These are phyloP conservation scores for Lasiosphaeria ovina DNA, from an alignment of 495 filamentous ascomycete species.

Conservation along the genomic window DNA sequence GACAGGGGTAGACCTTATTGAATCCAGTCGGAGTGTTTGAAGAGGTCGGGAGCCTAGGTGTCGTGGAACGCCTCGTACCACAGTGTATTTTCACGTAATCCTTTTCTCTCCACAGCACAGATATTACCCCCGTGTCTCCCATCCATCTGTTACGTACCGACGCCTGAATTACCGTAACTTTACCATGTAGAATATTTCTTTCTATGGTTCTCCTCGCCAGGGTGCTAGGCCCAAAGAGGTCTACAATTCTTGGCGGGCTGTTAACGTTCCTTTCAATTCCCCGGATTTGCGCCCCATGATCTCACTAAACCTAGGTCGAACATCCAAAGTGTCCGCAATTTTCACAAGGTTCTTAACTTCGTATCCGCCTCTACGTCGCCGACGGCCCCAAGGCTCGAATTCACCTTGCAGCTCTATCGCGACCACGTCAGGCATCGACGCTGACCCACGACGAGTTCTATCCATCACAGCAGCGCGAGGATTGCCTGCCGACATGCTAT, in stretches of 20 bases:
- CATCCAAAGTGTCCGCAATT: too few species aligned
- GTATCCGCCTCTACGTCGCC: too few species aligned
- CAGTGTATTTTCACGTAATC: too few species aligned
- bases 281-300: constrained; percentile 7
- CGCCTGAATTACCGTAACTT: neutral
- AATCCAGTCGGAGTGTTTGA: too few species aligned
- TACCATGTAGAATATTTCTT: neutral
- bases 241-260: neutral
- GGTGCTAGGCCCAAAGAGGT: neutral
- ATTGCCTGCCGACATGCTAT: constrained; percentile 3
- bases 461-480: neutral
- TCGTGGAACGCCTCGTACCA: too few species aligned
- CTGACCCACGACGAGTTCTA: neutral
- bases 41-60: too few species aligned
- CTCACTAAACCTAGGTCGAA: neutral
- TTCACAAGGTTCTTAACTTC: too few species aligned
- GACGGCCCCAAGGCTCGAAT: too few species aligned
- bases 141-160: neutral
- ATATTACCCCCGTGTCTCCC: too few species aligned
- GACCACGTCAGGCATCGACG: neutral
- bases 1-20: too few species aligned
- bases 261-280: neutral
- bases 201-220: neutral
- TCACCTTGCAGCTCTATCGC: too few species aligned
- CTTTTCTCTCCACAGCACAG: too few species aligned